Base-by-base conservation (phyloP, 176 grass and related monocot genomes). In the Carex scoparia region DNA sequence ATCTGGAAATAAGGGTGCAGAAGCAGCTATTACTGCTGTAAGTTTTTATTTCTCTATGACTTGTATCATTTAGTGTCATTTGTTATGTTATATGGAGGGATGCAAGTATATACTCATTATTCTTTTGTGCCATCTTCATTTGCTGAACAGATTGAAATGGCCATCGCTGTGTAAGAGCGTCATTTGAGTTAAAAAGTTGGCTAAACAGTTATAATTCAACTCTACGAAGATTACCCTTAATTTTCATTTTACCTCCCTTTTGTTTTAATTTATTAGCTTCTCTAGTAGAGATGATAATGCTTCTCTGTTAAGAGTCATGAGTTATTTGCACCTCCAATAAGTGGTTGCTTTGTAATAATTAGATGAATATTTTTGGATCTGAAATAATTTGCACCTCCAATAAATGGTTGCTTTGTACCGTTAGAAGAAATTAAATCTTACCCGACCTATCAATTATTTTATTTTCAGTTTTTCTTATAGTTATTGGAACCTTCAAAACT, bases 1-100 rank as follows among this genome's bases (percentile, higher is more conserved):
- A 88, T 79, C 96, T 59, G 96, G 96, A 82, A 99, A 99, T 85
- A 99, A 99, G 81, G 93, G 96, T 14, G 96, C 96, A 27, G 96
- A 99, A 83, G 84, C 96, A 23, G 96, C 96, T 88, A 13, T 99
- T 78, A 94, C 93, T 38, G 95, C 95, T 23, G 95, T 98, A 95
- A 95, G 93, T 85, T 74, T 51, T n/a, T 31, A 11, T 78, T 56
- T 62, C 28, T 37, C 3, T 42, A 14, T 32, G 7, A 61, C 32
- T 58, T 35, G 23, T 35, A 9, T 56, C 53, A 58, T 32, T 14
- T 2, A 35, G 13, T 18, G 12, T 7, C 14, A 57, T 58, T 2
- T 58, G 30, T 58, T 30, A 79, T 79, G 4, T 79, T 79, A 58
- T 58, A 35, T 58, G 1, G 10, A 79, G 13, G 18, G 27, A 16